Evolutionary conservation across 495 filamentous ascomycete genomes (phyloP), one percentile per base, ranked within the genome.

Genomic region (Xylaria flabelliformis): DNA sequence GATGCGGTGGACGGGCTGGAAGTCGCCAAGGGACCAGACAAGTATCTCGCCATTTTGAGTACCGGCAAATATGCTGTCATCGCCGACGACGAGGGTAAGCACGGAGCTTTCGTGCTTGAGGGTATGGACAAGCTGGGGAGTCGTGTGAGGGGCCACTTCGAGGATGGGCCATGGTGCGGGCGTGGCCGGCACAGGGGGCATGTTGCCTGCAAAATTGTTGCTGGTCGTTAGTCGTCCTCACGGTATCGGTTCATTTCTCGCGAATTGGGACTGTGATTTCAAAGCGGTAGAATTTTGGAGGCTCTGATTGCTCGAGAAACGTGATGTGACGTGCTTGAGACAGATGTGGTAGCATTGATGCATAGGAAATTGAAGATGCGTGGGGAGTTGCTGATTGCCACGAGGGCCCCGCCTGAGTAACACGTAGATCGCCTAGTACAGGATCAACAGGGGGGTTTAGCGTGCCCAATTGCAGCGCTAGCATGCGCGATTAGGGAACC

Each of bases 1-100:
- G 69, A 98, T 88, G 1, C 89, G 90, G 56, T 88, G 84, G 42
- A 91, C 86, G 24, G 91, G 89, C 79, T 95, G 90, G 80, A 92
- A 98, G 3, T 94, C 95, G 74, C 92, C 90, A 39, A 98, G 85
- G 4, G 90, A 93, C 94, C 94, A 98, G 29, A 94, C 92, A 63
- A 96, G 82, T 69, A 99, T 95, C 81, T 97, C 93, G 66, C 96
- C 96, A 61, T 91, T 92, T 78, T 97, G 94, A 21, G 95, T 93
- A 44, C 95, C 96, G 26, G 95, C 94, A 82, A 92, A 96, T n/a
- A 96, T 87, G 78, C 80, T 83, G 4, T 82, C 77, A 72, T 89
- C 83, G 2, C 88, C 90, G 13, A 94, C 87, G 0, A 87, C 90
- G 44, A 96, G 84, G 0, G 90, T 85, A 24, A 96, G 88, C 46